phyloP scores from a whole-genome alignment of 2,329 filamentous ascomycete genomes.

The Monosporascus sp. region DNA sequence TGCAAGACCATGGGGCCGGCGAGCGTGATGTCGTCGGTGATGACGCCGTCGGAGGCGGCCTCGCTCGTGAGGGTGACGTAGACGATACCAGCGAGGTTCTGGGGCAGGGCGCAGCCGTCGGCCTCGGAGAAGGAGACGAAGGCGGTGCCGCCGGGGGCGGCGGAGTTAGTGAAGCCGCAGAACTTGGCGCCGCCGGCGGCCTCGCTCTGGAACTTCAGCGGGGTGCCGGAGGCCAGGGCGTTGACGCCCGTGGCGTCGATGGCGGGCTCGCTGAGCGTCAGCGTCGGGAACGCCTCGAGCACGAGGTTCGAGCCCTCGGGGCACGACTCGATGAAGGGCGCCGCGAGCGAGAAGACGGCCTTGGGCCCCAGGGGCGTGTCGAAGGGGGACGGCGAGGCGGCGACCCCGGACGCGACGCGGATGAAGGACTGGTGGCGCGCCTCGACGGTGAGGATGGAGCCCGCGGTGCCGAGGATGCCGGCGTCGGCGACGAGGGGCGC shows the following conservation, averaged over 20 bases:
- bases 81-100: constrained; percentile 57
- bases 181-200: constrained; percentile 48
- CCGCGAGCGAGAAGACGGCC: constrained; percentile 68
- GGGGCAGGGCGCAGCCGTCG: constrained; percentile 56
- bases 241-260: constrained; percentile 31
- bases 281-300: constrained; percentile 57
- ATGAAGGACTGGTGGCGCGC: constrained; percentile 71
- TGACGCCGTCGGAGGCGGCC: constrained; percentile 42
- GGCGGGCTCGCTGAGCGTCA: constrained; percentile 46
- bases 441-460: constrained; percentile 68
- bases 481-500: constrained; percentile 58
- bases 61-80: constrained; percentile 62
- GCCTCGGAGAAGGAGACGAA: constrained; percentile 54
- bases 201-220: constrained; percentile 45
- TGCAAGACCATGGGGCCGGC: constrained; percentile 60
- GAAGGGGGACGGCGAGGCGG: constrained; percentile 63
- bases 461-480: constrained; percentile 60
- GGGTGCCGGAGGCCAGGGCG: constrained; percentile 35
- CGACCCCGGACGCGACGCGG: constrained; percentile 51
- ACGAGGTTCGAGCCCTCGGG: constrained; percentile 60
- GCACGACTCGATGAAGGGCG: constrained; percentile 67
- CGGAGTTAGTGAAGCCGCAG: constrained; percentile 65
- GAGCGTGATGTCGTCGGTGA: constrained; percentile 60
- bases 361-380: constrained; percentile 64
- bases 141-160: constrained; percentile 50